Evolutionary conservation across 164 flowering plant genomes (phyloP).

Genomic region (Berberis vulgaris): DNA sequence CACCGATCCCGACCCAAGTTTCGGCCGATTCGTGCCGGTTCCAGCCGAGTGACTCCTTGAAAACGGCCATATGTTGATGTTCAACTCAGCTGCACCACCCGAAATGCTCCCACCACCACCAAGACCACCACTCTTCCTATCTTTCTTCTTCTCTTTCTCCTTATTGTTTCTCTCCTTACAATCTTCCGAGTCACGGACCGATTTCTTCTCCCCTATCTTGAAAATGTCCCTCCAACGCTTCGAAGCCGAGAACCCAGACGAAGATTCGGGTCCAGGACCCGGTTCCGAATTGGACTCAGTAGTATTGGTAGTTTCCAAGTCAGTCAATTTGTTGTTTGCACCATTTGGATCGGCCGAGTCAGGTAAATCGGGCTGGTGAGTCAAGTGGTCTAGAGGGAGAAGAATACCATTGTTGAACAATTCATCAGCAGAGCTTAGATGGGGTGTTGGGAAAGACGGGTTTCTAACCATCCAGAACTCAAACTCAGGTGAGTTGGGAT

Average conservation of each 20-base stretch:
- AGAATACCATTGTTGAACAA: constrained; percentile 72
- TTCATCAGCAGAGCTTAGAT: constrained; percentile 69
- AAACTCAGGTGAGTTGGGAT: constrained; percentile 59
- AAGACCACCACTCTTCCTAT: constrained; percentile 11
- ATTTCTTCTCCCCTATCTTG: constrained; percentile 31
- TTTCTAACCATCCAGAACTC: constrained; percentile 81
- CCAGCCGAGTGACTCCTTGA: constrained; percentile 89
- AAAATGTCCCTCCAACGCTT: constrained; percentile 71
- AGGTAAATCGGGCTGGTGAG: constrained; percentile 6
- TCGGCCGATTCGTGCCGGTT: constrained; percentile 38
- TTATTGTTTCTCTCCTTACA: constrained; percentile 3
- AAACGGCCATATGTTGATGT: constrained; percentile 91
- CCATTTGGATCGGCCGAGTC: no score
- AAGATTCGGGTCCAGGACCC: constrained; percentile 7
- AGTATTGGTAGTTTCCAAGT: no score
- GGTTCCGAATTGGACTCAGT: background rate
- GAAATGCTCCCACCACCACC: constrained; percentile 8
- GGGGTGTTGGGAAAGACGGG: constrained; percentile 43
- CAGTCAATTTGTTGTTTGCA: no score
- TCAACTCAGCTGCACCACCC: constrained; percentile 41
- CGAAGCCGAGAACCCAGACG: constrained; percentile 28
- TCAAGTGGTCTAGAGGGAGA: constrained; percentile 56
- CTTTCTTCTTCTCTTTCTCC: constrained; percentile 32
- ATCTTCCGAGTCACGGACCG: constrained; percentile 13
- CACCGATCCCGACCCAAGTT: constrained; percentile 13